Conservation (phyloP, 2,329 filamentous ascomycete genomes). For the Coniochaeta ligniaria region DNA sequence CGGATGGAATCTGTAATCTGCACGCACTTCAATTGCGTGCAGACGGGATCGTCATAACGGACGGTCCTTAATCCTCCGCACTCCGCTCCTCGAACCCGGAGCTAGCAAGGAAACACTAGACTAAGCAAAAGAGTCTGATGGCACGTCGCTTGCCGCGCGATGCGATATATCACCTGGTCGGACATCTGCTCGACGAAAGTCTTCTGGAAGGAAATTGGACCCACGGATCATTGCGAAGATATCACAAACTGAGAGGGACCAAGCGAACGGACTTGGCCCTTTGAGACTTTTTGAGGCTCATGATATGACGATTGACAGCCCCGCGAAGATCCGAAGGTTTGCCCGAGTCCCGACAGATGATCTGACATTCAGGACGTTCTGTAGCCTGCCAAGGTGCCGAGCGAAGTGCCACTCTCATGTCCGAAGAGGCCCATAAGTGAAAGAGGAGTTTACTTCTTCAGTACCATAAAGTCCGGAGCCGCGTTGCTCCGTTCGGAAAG, state of each 20-base stretch:
- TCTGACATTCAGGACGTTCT: background rate
- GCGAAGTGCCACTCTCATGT: background rate
- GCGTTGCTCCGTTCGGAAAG: background rate
- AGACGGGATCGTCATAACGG: background rate
- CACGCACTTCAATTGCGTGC: background rate
- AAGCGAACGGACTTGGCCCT: background rate
- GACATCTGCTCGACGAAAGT: background rate
- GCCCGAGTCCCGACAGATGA: background rate
- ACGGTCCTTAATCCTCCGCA: background rate
- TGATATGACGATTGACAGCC: background rate
- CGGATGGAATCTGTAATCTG: background rate
- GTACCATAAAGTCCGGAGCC: background rate
- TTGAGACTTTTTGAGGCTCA: background rate
- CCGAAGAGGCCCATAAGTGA: background rate
- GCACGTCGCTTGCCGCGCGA: background rate
- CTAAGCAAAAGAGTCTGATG: background rate
- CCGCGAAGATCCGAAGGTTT: background rate
- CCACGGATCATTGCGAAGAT: background rate
- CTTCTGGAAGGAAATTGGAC: background rate
- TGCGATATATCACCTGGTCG: background rate
- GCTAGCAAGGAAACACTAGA: background rate
- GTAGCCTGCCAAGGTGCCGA: background rate
- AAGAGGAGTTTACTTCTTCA: background rate
- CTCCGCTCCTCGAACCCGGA: background rate
- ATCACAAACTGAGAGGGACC: background rate